A percentile compares a stretch with the other conserved stretches of the same genome.
phyloP scores from a whole-genome alignment of 225 moss, liverwort and hornwort genomes.

The Pleurozium schreberi region DNA sequence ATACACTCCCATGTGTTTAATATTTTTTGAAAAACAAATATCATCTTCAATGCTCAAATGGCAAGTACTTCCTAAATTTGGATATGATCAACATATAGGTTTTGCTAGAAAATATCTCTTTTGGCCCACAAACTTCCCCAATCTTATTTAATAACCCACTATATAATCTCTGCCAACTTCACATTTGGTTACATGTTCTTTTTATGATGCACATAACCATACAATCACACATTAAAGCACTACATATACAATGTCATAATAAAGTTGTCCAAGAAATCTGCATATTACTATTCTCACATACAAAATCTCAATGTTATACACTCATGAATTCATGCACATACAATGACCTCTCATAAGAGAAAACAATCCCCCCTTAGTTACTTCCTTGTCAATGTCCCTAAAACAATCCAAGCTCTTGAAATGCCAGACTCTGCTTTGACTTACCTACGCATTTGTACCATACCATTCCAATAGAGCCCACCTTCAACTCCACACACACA shows the following conservation, averaged over 20 bases:
- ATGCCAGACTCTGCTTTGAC: neutral
- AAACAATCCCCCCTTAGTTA: neutral
- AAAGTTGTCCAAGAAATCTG: rapidly evolving
- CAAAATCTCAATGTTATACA: no score
- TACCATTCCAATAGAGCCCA: neutral
- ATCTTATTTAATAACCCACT: neutral
- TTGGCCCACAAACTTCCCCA: rapidly evolving
- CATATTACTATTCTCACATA: neutral
- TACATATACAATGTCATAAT: neutral
- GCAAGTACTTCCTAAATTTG: neutral
- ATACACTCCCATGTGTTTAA: neutral
- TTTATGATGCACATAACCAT: no score
- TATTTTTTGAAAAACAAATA: neutral
- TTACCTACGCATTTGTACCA: neutral
- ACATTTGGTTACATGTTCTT: neutral
- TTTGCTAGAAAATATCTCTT: no score
- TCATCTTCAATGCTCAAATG: neutral
- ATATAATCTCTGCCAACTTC: neutral
- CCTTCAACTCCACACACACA: neutral
- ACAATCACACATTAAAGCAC: no score
- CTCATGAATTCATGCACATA: no score
- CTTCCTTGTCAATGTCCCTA: no score
- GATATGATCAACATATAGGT: rapidly evolving
- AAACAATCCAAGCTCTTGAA: neutral
- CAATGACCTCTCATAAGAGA: neutral